A percentile compares a stretch with the other conserved stretches of the same genome.
Evolutionary conservation across 2,329 filamentous ascomycete species (phyloP).

Genomic region (Pochonia chlamydosporia): DNA sequence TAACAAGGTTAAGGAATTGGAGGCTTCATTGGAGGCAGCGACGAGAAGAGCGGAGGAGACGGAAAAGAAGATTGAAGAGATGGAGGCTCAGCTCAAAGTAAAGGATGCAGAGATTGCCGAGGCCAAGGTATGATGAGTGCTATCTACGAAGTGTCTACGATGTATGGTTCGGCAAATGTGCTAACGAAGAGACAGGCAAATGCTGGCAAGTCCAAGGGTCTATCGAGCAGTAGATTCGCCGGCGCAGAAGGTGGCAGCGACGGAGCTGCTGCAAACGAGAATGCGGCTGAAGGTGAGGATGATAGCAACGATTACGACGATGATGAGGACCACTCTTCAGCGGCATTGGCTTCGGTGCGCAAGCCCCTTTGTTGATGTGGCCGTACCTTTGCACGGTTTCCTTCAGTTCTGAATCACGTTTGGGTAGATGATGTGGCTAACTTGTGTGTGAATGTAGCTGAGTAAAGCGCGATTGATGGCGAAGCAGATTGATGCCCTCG

Average conservation of each 20-base stretch:
- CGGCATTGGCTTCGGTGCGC: constrained; percentile 63
- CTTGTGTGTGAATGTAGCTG: constrained; percentile 27
- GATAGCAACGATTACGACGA: constrained; percentile 49
- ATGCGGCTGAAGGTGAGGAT: constrained; percentile 52
- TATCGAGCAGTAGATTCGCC: constrained; percentile 50
- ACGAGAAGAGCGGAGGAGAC: constrained; percentile 40
- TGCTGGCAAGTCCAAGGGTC: constrained; percentile 41
- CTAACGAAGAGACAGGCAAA: constrained; percentile 32
- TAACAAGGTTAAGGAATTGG: constrained; percentile 44
- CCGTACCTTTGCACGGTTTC: constrained; percentile 19
- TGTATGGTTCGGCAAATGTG: not conserved
- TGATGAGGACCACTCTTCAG: constrained; percentile 56
- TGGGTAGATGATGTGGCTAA: not conserved
- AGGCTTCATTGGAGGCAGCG: constrained; percentile 43
- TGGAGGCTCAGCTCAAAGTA: constrained; percentile 52
- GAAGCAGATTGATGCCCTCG: constrained; percentile 47
- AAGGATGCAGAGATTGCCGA: constrained; percentile 60
- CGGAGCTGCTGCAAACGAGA: constrained; percentile 27
- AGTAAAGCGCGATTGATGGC: constrained; percentile 39
- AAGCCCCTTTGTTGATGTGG: constrained; percentile 40
- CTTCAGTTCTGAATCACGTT: constrained; percentile 1
- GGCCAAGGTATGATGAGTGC: constrained; percentile 44
- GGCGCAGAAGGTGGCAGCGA: constrained; percentile 30
- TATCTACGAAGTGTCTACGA: not conserved
- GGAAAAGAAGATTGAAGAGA: constrained; percentile 41